Evolutionary conservation across 495 filamentous ascomycete species (phyloP).

Genomic region (Lindgomyces ingoldianus): DNA sequence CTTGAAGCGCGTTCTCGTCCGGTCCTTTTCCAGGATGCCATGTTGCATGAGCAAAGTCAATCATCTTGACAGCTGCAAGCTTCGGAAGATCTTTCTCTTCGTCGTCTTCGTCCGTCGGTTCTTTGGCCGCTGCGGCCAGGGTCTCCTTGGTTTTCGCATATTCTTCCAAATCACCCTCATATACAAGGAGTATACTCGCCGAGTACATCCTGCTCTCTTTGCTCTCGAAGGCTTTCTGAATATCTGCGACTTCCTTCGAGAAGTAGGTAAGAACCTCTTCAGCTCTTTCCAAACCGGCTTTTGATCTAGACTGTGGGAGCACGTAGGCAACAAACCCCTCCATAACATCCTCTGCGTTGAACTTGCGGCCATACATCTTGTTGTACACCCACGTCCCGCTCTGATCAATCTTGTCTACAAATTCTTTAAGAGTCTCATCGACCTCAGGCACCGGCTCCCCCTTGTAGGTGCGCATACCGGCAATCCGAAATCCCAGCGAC

Average conservation of each 20-base stretch:
- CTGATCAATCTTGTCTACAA: constrained; percentile 46
- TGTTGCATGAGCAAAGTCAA: constrained; percentile 92
- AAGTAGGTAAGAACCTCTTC: constrained; percentile 64
- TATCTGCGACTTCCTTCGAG: constrained; percentile 62
- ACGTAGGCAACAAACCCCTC: constrained; percentile 78
- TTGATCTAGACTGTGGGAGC: constrained; percentile 48
- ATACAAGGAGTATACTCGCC: constrained; percentile 83
- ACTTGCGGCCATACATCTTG: constrained; percentile 81
- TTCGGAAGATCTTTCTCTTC: constrained; percentile 70
- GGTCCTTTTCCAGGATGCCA: constrained; percentile 85
- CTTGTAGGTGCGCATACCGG: constrained; percentile 91
- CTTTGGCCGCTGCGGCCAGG: constrained; percentile 53
- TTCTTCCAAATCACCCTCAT: constrained; percentile 79
- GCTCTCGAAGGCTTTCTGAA: constrained; percentile 65
- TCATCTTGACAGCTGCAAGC: constrained; percentile 81
- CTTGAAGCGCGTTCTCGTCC: constrained; percentile 80
- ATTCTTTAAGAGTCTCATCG: constrained; percentile 48
- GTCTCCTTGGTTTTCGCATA: constrained; percentile 56
- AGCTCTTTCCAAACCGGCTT: constrained; percentile 47
- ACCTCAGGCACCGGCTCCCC: constrained; percentile 54
- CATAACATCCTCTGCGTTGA: constrained; percentile 69
- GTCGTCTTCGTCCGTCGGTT: constrained; percentile 57
- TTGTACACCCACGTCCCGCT: constrained; percentile 74
- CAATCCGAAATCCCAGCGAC: constrained; percentile 80
- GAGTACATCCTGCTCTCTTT: constrained; percentile 95